Base-by-base conservation (phyloP, 2,329 filamentous ascomycete species). In the Cytospora piceicola region DNA sequence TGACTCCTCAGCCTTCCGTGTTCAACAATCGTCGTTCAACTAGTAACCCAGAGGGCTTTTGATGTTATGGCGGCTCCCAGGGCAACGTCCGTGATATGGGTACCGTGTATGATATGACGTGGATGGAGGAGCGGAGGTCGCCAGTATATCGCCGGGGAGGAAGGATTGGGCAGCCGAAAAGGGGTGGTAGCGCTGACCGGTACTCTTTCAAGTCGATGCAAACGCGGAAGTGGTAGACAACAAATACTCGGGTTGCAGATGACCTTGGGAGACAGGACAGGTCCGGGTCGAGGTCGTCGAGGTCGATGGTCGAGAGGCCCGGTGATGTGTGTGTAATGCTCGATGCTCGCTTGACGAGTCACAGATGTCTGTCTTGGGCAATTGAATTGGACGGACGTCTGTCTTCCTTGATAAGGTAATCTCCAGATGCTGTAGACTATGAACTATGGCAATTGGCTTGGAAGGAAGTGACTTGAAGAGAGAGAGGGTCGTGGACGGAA, bases 1-100 rank as follows among this genome's bases (percentile, higher is more conserved):
- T 81, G 76, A 82, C 80, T 83, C 81, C 78, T 79, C 75, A 68
- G 70, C 74, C 75, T 72, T 67, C 74, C 74, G 74, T 74, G 75
- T 75, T 75, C 75, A 69, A 67, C 67, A 39, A 52, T 54, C 11
- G 56, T 46, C 56, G 57, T 64, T 39, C 29, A 30, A 7, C 20
- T 52, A 58, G 56, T 58, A 32, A 32, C 39, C 55, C 59, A 27
- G 24, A 32, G 39, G 39, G 29, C n/a, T 54, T 15, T 52, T 51
- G 29, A 17, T 39, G 15, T 22, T 29, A 17, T 64, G 6, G 24
- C 30, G 46, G 36, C 39, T 36, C 32, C 30, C 12, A 36, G 55
- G 22, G 11, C 17, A 12, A 14, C 22, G 4, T 15, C 20, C 29
- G 39, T 57, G 39, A 42, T 20, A 17, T 5, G n/a, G 39, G 15